Evolutionary conservation across 805 yeast genomes (phyloP).

Genomic region (Candida silvatica): DNA sequence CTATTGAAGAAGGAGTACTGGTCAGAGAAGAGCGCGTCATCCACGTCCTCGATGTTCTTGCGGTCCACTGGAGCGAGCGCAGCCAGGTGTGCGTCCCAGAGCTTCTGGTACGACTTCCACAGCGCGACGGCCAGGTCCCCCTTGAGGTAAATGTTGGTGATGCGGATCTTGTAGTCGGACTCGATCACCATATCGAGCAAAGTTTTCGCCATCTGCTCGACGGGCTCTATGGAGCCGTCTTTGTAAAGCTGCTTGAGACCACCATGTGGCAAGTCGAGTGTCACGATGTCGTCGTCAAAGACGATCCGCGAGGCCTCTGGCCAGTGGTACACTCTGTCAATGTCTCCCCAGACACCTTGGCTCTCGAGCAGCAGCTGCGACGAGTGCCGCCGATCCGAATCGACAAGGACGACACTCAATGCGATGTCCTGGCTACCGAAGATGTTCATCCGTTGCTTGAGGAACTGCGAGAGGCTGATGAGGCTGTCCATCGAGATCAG

Average conservation of each 20-base stretch:
- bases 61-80: slow-evolving; percentile 27
- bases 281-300: slow-evolving; percentile 32
- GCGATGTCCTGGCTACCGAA: background rate
- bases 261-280: slow-evolving; percentile 29
- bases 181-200: slow-evolving; percentile 34
- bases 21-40: slow-evolving; percentile 26
- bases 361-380: slow-evolving; percentile 14
- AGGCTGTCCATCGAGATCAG: background rate
- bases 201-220: slow-evolving; percentile 39
- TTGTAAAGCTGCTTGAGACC: slow-evolving; percentile 35
- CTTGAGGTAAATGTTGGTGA: slow-evolving; percentile 49
- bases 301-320: slow-evolving; percentile 1
- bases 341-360: slow-evolving; percentile 19
- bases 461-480: background rate
- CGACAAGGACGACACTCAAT: slow-evolving; percentile 1
- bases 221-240: slow-evolving; percentile 34
- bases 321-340: slow-evolving; percentile 9
- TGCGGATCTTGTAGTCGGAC: slow-evolving; percentile 33
- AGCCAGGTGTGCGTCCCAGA: slow-evolving; percentile 20
- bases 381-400: slow-evolving; percentile 5
- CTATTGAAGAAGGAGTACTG: slow-evolving; percentile 25
- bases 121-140: slow-evolving; percentile 50
- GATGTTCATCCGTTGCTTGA: background rate
- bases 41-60: slow-evolving; percentile 22
- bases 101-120: slow-evolving; percentile 31